Conservation (phyloP, 208 protist genomes). For the Trypanosomatidae sp. region DNA sequence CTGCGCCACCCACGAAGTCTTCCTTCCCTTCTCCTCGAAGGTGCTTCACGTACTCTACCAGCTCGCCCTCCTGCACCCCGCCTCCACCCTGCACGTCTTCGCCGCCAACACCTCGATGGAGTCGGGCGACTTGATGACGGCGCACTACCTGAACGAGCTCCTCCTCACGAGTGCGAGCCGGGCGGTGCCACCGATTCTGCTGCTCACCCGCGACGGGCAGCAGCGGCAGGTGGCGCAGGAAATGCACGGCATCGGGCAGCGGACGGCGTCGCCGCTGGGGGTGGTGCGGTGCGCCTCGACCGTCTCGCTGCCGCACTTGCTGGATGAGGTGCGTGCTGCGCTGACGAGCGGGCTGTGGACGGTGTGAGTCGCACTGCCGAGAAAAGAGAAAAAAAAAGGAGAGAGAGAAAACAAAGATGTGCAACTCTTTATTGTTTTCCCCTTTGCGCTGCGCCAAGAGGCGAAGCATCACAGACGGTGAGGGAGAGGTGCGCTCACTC, state of each 20-base stretch:
- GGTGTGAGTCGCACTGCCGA: no score
- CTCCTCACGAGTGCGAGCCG: conserved; percentile 15
- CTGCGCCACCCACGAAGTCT: conserved; percentile 74
- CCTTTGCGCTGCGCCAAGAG: no score
- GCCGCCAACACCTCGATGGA: conserved; percentile 60
- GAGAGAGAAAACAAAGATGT: no score
- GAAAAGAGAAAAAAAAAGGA: no score
- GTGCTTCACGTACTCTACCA: conserved; percentile 57
- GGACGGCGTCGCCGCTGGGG: no score
- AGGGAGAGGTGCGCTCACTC: background rate
- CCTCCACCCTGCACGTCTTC: conserved; percentile 71
- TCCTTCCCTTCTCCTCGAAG: conserved; percentile 62
- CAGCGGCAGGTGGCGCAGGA: conserved; percentile 49
- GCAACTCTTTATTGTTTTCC: no score
- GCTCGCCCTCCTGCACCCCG: conserved; percentile 51
- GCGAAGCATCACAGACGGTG: no score
- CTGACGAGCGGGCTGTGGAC: no score
- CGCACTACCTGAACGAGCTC: conserved; percentile 45
- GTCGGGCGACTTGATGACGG: conserved; percentile 64
- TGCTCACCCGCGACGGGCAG: conserved; percentile 67
- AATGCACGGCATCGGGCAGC: no score
- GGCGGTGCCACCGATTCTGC: conserved; percentile 48
- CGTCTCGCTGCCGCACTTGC: no score
- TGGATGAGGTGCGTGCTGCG: no score
- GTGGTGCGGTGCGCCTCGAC: no score